Conservation (phyloP, 2,329 filamentous ascomycete genomes). For the Biscogniauxia marginata region DNA sequence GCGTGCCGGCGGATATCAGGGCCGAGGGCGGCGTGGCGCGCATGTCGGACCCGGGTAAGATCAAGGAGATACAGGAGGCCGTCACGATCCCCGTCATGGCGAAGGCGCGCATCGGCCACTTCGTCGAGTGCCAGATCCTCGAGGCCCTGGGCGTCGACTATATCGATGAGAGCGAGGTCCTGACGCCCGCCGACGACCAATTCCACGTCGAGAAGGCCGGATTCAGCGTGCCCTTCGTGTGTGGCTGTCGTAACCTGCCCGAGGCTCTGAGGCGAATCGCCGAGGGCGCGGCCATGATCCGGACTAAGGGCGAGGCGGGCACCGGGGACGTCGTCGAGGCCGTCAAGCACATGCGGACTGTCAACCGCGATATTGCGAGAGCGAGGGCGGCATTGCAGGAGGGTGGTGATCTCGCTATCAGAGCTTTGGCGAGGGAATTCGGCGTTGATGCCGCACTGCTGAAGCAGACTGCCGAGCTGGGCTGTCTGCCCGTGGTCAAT, state of each 20-base stretch:
- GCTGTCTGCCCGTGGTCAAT: constrained; percentile 91
- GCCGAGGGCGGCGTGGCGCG: constrained; percentile 88
- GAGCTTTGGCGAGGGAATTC: constrained; percentile 78
- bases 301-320: constrained; percentile 96
- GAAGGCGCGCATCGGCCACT: constrained; percentile 95
- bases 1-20: constrained; percentile 94
- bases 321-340: constrained; percentile 97
- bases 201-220: constrained; percentile 88
- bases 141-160: constrained; percentile 95
- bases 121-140: constrained; percentile 98
- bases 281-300: constrained; percentile 97
- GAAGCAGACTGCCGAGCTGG: constrained; percentile 81
- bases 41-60: constrained; percentile 95
- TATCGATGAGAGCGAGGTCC: constrained; percentile 96
- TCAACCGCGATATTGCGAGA: constrained; percentile 76
- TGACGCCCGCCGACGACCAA: constrained; percentile 87
- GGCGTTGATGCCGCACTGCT: constrained; percentile 76
- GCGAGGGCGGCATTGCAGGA: constrained; percentile 71
- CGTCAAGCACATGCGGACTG: constrained; percentile 90
- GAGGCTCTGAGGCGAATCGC: constrained; percentile 88
- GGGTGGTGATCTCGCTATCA: constrained; percentile 52
- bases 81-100: constrained; percentile 99
- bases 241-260: constrained; percentile 90
- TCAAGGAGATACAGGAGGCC: constrained; percentile 89
- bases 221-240: constrained; percentile 89